These are phyloP conservation scores for Coemansia sp. DNA, from an alignment of 192 early-diverging fungal species.

Conservation along the genomic window DNA sequence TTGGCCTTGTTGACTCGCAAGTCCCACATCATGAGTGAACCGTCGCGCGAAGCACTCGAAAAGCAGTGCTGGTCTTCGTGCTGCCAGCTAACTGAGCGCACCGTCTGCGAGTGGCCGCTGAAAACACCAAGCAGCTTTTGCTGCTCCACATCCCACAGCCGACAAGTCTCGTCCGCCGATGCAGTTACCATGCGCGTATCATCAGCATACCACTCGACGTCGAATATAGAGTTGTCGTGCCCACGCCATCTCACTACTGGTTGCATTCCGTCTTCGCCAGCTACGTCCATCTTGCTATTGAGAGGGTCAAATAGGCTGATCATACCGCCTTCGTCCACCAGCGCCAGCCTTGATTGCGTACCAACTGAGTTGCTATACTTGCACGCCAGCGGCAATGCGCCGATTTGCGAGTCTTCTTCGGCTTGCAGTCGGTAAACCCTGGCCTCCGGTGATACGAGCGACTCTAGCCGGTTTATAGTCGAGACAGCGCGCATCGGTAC, in stretches of 20 bases:
- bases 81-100: constrained; percentile 72
- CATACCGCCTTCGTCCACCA: constrained; percentile 43
- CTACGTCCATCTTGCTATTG: constrained; percentile 10
- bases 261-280: constrained; percentile 17
- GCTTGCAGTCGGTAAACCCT: constrained; percentile 26
- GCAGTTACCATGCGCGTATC: constrained; percentile 70
- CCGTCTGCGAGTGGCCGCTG: constrained; percentile 66
- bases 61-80: constrained; percentile 63
- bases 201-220: constrained; percentile 76
- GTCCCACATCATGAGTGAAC: constrained; percentile 78
- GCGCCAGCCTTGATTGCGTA: constrained; percentile 21
- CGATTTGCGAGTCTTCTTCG: constrained; percentile 13
- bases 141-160: constrained; percentile 77
- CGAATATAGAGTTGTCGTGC: constrained; percentile 82
- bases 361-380: constrained; percentile 29
- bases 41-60: constrained; percentile 74
- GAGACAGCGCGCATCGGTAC: constrained; percentile 11
- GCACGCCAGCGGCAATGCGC: constrained; percentile 41
- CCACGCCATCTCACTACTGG: constrained; percentile 52
- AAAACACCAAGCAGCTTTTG: constrained; percentile 60
- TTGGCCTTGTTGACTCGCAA: constrained; percentile 58
- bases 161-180: constrained; percentile 74
- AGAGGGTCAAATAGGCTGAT: constrained; percentile 42
- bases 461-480: constrained; percentile 17
- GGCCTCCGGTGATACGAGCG: constrained; percentile 30